Conservation (phyloP, 768 basidiomycete species). For the Naganishia kalamii region DNA sequence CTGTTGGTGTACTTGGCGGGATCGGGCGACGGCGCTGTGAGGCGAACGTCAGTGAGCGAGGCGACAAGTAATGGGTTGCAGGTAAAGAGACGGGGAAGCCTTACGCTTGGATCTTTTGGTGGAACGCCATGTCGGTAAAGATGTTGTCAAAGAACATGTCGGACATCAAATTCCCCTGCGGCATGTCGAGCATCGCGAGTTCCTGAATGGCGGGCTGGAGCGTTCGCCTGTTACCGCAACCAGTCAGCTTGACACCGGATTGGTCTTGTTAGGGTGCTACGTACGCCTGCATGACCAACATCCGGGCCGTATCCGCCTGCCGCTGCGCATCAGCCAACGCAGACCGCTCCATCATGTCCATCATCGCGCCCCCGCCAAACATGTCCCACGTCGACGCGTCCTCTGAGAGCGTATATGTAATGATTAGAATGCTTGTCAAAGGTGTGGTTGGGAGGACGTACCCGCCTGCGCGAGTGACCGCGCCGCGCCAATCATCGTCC, state of each 20-base stretch:
- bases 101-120: slow-evolving; percentile 22
- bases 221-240: too few species aligned
- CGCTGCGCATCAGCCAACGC: slow-evolving; percentile 19
- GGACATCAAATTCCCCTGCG: slow-evolving; percentile 15
- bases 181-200: slow-evolving; percentile 7
- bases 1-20: slow-evolving; percentile 1
- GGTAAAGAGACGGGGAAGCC: background rate
- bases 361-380: slow-evolving; percentile 23
- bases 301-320: slow-evolving; percentile 17
- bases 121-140: slow-evolving; percentile 23
- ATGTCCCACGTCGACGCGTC: slow-evolving; percentile 22
- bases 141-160: slow-evolving; percentile 25
- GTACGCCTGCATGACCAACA: slow-evolving; percentile 22
- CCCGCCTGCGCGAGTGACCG: slow-evolving; percentile 7
- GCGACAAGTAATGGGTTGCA: background rate
- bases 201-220: slow-evolving; percentile 8
- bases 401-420: too few species aligned
- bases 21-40: background rate
- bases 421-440: too few species aligned
- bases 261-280: too few species aligned
- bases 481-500: slow-evolving; percentile 4
- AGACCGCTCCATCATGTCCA: slow-evolving; percentile 25
- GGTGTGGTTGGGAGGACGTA: too few species aligned
- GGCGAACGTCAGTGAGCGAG: background rate
- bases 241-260: too few species aligned